Evolutionary conservation across 768 basidiomycete species (phyloP).

Genomic region (Suillus tomentosus): DNA sequence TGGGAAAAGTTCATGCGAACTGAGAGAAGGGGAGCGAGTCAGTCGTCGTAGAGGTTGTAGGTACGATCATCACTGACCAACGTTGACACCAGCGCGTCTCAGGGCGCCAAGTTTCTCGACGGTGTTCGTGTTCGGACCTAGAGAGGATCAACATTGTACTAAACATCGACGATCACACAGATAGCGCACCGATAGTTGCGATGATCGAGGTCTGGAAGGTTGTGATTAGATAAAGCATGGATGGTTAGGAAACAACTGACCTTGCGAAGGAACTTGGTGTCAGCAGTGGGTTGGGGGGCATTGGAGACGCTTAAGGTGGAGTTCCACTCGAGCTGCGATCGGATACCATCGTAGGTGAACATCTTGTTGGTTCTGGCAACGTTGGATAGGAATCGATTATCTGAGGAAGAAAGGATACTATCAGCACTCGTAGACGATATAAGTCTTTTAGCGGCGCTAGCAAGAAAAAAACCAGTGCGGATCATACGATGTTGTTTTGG

Average conservation of each 20-base stretch:
- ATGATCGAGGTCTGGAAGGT: constrained; percentile 88
- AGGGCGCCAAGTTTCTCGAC: constrained; percentile 86
- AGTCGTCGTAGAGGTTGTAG: neutral
- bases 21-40: constrained; percentile 30
- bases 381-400: constrained; percentile 16
- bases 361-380: constrained; percentile 34
- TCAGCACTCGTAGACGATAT: constrained; percentile 20
- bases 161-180: constrained; percentile 5
- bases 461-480: constrained; percentile 12
- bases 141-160: constrained; percentile 14
- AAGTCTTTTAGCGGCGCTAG: constrained; percentile 20
- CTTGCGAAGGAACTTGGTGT: constrained; percentile 90
- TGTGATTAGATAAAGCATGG: constrained; percentile 11
- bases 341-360: constrained; percentile 61
- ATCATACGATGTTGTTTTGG: constrained; percentile 12
- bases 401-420: constrained; percentile 11
- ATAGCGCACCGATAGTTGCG: constrained; percentile 86
- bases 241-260: constrained; percentile 42
- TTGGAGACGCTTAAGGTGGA: constrained; percentile 75
- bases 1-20: constrained; percentile 99
- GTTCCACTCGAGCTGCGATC: constrained; percentile 92
- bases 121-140: constrained; percentile 93
- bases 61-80: constrained; percentile 63
- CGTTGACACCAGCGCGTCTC: constrained; percentile 92
- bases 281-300: constrained; percentile 69